Base-by-base conservation (phyloP, 352 stramenopile species). In the Globisporangium ultimum region DNA sequence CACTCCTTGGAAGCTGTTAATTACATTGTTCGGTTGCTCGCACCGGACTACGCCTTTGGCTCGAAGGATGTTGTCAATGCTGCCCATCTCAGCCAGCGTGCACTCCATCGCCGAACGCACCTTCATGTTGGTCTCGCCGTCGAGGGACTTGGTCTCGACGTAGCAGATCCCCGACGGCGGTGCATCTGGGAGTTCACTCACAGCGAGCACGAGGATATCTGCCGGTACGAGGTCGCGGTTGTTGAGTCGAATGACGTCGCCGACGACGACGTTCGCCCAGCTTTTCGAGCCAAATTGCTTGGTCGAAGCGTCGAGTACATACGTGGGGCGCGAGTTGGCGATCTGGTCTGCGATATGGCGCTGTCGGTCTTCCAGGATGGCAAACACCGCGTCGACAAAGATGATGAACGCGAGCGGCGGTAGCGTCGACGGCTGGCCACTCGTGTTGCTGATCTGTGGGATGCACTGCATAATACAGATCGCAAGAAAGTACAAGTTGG, bases 91-190 rank as follows among this genome's bases (percentile, higher is more conserved):
- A 10, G 57, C 57, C 48, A 89, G 65, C 22, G 84, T 93, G 48
- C 49, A 70, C 28, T 95, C 80, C 79, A 93, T 88, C 5, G 80
- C 84, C 0, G 79, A 87, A 8, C 89, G 80, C 17, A 95, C 76
- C 67, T 98, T 98, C 73, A 98, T 89, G 64, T 98, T 98, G 14
- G 91, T 98, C 61, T 98, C 91, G 21, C 91, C 91, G 63, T 98
- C 91, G 14, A 97, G 73, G 18, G 84, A 95, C 57, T 95, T 94
- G 47, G 91, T 98, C 71, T 97, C 87, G 8, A 97, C 85, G 48
- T 95, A 97, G 63, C 84, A 95, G 32, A 93, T 68, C 2, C 89
- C 89, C 17, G 74, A 80, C 13, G 88, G 87, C 8, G 76, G 71
- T 11, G 72, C 58, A 21, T 83, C 63, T 0, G 85, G 71, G 0